These are phyloP conservation scores for Yamadazyma sp. DNA, from an alignment of 1,139 yeast genomes.

Conservation along the genomic window DNA sequence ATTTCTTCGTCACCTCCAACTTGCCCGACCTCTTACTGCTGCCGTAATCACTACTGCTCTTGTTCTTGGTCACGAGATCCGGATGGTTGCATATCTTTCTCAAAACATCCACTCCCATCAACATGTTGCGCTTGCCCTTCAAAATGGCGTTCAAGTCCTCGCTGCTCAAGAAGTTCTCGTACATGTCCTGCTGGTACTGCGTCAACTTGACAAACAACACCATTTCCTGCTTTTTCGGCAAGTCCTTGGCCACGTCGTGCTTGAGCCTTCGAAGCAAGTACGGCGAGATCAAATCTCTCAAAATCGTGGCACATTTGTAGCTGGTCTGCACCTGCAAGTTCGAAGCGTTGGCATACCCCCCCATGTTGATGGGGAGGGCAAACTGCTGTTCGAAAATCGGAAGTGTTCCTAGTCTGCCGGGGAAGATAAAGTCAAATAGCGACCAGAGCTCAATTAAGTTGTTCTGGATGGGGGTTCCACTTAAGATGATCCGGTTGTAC, in stretches of 20 bases:
- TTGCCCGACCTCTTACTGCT: conserved; percentile 78
- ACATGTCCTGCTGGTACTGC: conserved; percentile 67
- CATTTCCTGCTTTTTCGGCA: conserved; percentile 92
- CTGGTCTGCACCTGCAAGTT: conserved; percentile 96
- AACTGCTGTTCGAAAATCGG: conserved; percentile 94
- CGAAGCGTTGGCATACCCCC: conserved; percentile 98
- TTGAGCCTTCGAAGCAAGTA: conserved; percentile 84
- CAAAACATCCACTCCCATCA: conserved; percentile 86
- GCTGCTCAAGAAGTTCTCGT: conserved; percentile 70
- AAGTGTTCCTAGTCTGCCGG: conserved; percentile 89
- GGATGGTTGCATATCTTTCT: conserved; percentile 97
- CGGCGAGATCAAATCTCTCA: conserved; percentile 87
- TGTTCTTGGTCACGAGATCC: conserved; percentile 59
- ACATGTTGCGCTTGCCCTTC: conserved; percentile 74
- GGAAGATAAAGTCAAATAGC: conserved; percentile 89
- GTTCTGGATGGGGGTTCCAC: conserved; percentile 97
- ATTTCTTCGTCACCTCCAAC: conserved; percentile 80
- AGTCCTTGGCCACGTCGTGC: conserved; percentile 93
- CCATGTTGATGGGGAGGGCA: conserved; percentile 88
- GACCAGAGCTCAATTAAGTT: conserved; percentile 92
- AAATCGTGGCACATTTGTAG: conserved; percentile 89
- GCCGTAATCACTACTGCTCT: conserved; percentile 55
- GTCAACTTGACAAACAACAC: conserved; percentile 90
- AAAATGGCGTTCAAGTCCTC: conserved; percentile 73
- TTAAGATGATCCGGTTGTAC: conserved; percentile 76